Conservation (phyloP, 1,284 basidiomycete genomes). For the Taiwanofungus camphoratus region DNA sequence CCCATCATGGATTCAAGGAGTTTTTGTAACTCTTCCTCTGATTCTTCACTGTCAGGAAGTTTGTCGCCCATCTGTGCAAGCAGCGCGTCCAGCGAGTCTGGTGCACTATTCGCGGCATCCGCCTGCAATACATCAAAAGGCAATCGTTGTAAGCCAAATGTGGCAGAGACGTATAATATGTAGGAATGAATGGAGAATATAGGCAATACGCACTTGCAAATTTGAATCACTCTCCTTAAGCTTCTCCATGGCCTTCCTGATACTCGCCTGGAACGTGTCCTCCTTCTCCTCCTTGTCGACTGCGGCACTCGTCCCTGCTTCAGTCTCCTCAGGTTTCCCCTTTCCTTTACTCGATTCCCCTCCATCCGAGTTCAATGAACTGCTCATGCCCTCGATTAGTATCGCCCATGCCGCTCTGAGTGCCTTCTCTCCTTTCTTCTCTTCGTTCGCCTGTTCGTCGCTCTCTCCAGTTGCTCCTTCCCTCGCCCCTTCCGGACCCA, state of each 20-base stretch:
- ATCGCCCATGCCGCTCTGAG: conserved; percentile 71
- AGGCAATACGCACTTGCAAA: conserved; percentile 34
- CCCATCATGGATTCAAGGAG: conserved; percentile 91
- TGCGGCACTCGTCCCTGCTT: conserved; percentile 1
- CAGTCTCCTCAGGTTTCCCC: conserved; percentile 22
- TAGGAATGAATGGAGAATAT: no score
- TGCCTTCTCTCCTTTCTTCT: conserved; percentile 36
- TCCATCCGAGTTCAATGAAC: conserved; percentile 30
- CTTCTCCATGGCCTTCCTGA: conserved; percentile 77
- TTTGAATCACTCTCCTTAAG: conserved; percentile 69
- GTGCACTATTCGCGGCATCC: conserved; percentile 9
- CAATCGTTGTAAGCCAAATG: no score
- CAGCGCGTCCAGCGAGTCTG: conserved; percentile 43
- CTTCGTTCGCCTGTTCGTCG: conserved; percentile 31
- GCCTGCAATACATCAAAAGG: not conserved
- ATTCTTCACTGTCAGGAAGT: conserved; percentile 26
- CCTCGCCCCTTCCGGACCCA: conserved; percentile 10
- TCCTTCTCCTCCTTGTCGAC: conserved; percentile 16
- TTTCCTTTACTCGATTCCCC: conserved; percentile 19
- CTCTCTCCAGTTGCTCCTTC: conserved; percentile 27
- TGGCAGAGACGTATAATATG: no score
- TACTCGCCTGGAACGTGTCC: conserved; percentile 69
- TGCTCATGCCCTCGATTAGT: conserved; percentile 66
- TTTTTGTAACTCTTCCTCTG: conserved; percentile 66
- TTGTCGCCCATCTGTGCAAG: conserved; percentile 39